phyloP scores from a whole-genome alignment of 495 filamentous ascomycete genomes.

The Neurospora tetrasperma region DNA sequence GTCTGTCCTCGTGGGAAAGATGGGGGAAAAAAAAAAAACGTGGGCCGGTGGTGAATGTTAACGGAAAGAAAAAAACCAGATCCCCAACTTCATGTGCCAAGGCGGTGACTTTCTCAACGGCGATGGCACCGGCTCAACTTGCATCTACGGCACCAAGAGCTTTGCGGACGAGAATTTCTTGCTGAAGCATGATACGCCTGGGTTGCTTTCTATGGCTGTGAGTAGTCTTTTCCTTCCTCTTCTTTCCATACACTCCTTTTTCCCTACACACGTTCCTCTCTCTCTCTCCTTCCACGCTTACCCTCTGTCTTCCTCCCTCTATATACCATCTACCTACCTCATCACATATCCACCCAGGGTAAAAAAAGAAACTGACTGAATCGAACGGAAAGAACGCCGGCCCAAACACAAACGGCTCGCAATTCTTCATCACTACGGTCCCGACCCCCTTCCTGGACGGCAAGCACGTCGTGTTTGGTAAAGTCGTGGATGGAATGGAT shows the following conservation, averaged over 20 bases:
- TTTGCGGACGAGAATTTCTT: conserved; percentile 89
- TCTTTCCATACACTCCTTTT: neutral
- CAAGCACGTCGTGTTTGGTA: conserved; percentile 94
- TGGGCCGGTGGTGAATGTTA: neutral
- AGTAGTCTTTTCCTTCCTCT: conserved; percentile 21
- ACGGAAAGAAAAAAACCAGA: conserved; percentile 39
- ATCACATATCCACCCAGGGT: neutral
- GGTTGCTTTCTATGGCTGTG: conserved; percentile 89
- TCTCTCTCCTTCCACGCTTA: neutral
- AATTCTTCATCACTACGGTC: conserved; percentile 93
- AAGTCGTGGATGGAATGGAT: conserved; percentile 83
- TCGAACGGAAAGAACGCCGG: conserved; percentile 61
- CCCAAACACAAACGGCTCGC: conserved; percentile 86
- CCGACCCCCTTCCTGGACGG: conserved; percentile 80
- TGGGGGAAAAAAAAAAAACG: too few species aligned
- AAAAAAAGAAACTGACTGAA: neutral
- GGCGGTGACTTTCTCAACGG: conserved; percentile 95
- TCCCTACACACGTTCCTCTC: neutral
- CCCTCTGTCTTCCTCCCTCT: neutral
- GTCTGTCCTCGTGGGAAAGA: neutral
- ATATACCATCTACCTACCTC: neutral
- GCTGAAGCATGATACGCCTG: conserved; percentile 65
- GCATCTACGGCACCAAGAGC: conserved; percentile 73
- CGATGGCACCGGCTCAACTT: conserved; percentile 80
- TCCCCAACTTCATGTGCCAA: conserved; percentile 93